Evolutionary conservation across 1,284 basidiomycete species (phyloP).

Genomic region (Cryptococcus deneoformans): DNA sequence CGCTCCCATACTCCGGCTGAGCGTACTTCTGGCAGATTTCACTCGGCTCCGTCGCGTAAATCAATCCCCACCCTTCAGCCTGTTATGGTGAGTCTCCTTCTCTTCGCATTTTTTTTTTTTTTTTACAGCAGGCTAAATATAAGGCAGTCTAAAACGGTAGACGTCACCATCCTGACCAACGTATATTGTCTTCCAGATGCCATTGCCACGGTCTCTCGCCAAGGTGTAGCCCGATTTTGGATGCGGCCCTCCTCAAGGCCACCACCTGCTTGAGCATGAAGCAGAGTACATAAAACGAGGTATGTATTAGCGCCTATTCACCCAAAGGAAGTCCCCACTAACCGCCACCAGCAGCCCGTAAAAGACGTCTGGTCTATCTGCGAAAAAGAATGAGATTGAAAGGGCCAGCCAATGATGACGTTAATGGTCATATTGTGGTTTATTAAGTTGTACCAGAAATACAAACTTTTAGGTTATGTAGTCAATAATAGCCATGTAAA

Average conservation of each 20-base stretch:
- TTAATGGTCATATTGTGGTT: too few species aligned
- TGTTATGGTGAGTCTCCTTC: constrained; percentile 64
- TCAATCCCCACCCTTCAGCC: constrained; percentile 81
- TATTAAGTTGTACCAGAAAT: too few species aligned
- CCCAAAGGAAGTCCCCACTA: too few species aligned
- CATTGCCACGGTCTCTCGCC: constrained; percentile 70
- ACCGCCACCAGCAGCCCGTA: too few species aligned
- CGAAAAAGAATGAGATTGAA: too few species aligned
- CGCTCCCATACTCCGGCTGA: constrained; percentile 56
- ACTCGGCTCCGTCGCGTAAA: constrained; percentile 57
- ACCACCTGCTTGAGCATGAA: too few species aligned
- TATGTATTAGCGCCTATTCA: too few species aligned
- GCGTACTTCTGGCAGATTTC: constrained; percentile 59
- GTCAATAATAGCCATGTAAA: too few species aligned
- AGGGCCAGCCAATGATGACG: too few species aligned
- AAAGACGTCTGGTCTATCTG: too few species aligned
- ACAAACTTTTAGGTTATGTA: too few species aligned
- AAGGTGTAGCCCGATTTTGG: constrained; percentile 76
- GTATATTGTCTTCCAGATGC: constrained; percentile 69
- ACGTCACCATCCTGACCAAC: constrained; percentile 68
- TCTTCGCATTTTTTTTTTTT: constrained; percentile 39
- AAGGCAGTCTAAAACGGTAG: constrained; percentile 68
- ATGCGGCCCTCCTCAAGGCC: constrained; percentile 57
- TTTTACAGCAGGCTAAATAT: constrained; percentile 45
- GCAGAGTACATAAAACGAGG: too few species aligned